A percentile compares a stretch with the other conserved stretches of the same genome.
Conservation (phyloP, 306 rosid species). For the Begonia fuchsioides region DNA sequence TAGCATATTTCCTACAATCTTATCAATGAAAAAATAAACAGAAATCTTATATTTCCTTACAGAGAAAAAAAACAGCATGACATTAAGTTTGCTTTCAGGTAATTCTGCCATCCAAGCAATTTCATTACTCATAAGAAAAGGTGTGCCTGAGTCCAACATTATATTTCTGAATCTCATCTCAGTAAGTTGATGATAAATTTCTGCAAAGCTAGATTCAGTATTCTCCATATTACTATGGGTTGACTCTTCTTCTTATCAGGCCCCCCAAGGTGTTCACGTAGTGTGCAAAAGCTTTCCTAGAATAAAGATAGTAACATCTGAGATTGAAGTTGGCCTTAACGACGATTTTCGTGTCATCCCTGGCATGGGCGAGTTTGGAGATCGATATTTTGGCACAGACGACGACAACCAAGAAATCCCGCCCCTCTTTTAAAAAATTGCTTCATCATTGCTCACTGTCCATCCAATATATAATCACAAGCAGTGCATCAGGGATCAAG, state of each 20-base stretch:
- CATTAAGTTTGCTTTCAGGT: conserved; percentile 26
- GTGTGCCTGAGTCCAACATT: conserved; percentile 94
- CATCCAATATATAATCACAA: background rate
- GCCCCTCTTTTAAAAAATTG: conserved; percentile 23
- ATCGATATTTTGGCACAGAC: conserved; percentile 94
- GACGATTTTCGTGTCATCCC: conserved; percentile 80
- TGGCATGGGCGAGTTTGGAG: conserved; percentile 99
- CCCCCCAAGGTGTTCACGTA: conserved; percentile 86
- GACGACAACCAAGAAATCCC: conserved; percentile 50
- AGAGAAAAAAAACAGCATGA: background rate
- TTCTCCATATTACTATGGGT: background rate
- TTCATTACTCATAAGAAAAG: conserved; percentile 60
- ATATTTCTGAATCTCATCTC: conserved; percentile 95
- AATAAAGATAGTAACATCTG: conserved; percentile 91
- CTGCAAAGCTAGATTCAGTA: conserved; percentile 1
- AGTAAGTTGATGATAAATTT: conserved; percentile 30
- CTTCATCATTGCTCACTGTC: background rate
- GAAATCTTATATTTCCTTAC: background rate
- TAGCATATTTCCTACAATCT: background rate
- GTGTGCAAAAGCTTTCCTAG: conserved; percentile 90
- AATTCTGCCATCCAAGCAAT: conserved; percentile 94
- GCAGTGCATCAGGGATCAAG: background rate
- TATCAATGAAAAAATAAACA: too few relatives aligned
- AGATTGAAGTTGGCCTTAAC: conserved; percentile 76
- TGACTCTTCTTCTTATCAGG: conserved; percentile 29